These are phyloP conservation scores for Chalciporus sphaerocephalus DNA, from an alignment of 768 basidiomycete genomes.

Conservation along the genomic window DNA sequence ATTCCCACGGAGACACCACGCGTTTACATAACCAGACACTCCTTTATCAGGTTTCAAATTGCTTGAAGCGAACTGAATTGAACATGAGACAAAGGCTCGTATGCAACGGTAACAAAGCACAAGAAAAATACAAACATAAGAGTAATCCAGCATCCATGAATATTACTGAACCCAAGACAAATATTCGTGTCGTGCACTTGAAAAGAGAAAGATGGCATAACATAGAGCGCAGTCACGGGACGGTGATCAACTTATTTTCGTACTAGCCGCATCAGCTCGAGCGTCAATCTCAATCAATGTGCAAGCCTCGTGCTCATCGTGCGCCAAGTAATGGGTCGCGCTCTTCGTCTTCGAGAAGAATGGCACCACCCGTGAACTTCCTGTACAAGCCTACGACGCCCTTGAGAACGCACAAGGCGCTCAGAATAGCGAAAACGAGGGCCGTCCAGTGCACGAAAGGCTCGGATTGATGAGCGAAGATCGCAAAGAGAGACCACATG, in stretches of 20 bases:
- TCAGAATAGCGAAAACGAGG: slow-evolving; percentile 78
- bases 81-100: no score
- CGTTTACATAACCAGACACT: slow-evolving; percentile 1
- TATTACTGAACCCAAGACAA: neutral
- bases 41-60: neutral
- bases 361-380: slow-evolving; percentile 43
- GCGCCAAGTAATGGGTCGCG: slow-evolving; percentile 71
- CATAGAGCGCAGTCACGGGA: neutral
- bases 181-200: neutral
- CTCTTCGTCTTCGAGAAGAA: slow-evolving; percentile 80
- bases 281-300: neutral
- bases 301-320: slow-evolving; percentile 12
- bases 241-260: neutral
- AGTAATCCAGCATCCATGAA: neutral
- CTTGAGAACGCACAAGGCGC: slow-evolving; percentile 81
- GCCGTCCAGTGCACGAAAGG: slow-evolving; percentile 88
- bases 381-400: slow-evolving; percentile 54
- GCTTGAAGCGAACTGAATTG: no score
- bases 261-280: neutral
- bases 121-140: neutral
- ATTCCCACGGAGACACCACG: slow-evolving; percentile 11
- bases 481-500: slow-evolving; percentile 89
- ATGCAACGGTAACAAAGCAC: neutral
- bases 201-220: neutral
- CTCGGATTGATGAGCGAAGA: slow-evolving; percentile 70